Evolutionary conservation across 2,329 filamentous ascomycete genomes (phyloP).

Genomic region (Cladobotryum protrusum): DNA sequence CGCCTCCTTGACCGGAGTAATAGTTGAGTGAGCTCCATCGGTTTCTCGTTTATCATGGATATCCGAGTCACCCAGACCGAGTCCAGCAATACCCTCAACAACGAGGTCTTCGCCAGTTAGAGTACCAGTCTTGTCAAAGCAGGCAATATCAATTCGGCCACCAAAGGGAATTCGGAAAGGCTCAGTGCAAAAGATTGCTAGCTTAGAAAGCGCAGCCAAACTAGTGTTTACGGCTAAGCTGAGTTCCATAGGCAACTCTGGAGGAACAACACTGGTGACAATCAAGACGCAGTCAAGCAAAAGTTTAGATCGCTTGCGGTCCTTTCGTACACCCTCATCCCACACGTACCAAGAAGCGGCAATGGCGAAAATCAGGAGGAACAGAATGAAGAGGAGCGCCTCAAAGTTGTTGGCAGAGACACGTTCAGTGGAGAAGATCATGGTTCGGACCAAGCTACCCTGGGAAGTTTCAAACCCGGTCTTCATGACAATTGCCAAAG

Average conservation of each 20-base stretch:
- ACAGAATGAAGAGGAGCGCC: conserved; percentile 94
- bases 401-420: conserved; percentile 98
- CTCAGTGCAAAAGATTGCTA: conserved; percentile 97
- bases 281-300: conserved; percentile 96
- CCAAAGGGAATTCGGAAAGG: conserved; percentile 97
- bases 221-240: conserved; percentile 97
- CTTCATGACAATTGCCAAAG: conserved; percentile 89
- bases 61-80: conserved; percentile 64
- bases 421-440: conserved; percentile 99
- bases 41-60: conserved; percentile 60
- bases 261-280: conserved; percentile 95
- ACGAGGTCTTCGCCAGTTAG: conserved; percentile 94
- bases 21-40: conserved; percentile 76
- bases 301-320: conserved; percentile 95
- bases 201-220: conserved; percentile 87
- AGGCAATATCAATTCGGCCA: conserved; percentile 90
- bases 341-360: conserved; percentile 99
- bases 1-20: conserved; percentile 64
- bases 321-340: conserved; percentile 89
- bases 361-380: conserved; percentile 91
- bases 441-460: conserved; percentile 92
- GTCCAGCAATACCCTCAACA: conserved; percentile 90
- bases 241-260: conserved; percentile 96
- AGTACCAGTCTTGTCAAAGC: conserved; percentile 98
- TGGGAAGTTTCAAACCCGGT: conserved; percentile 98